phyloP scores from a whole-genome alignment of 352 stramenopile genomes.

The Elongisporangium undulatum region DNA sequence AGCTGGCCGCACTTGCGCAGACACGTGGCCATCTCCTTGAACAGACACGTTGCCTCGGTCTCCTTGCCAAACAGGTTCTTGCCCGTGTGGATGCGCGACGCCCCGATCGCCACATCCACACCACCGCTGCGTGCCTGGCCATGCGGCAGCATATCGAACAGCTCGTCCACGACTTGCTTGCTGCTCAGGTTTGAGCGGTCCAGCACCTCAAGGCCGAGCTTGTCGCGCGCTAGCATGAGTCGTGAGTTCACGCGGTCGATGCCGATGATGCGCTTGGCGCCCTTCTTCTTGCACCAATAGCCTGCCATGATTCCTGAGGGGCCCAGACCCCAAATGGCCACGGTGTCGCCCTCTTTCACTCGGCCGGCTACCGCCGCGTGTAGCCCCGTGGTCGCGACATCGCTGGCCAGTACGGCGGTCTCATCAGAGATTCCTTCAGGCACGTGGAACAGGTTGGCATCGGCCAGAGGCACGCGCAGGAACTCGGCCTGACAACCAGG shows the following conservation, averaged over 20 bases:
- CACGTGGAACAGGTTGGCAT: constrained; percentile 30
- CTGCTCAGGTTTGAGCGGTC: constrained; percentile 16
- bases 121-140: constrained; percentile 12
- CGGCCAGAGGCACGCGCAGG: constrained; percentile 43
- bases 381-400: constrained; percentile 29
- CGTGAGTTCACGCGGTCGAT: constrained; percentile 29
- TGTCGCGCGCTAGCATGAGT: constrained; percentile 20
- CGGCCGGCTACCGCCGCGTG: constrained; percentile 27
- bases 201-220: constrained; percentile 31
- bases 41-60: constrained; percentile 20
- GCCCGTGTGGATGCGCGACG: constrained; percentile 25
- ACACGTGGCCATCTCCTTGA: constrained; percentile 23
- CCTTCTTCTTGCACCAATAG: constrained; percentile 26
- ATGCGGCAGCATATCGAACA: constrained; percentile 24
- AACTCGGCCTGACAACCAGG: constrained; percentile 50
- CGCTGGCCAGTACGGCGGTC: constrained; percentile 34
- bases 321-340: constrained; percentile 34
- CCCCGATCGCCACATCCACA: constrained; percentile 38
- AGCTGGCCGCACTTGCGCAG: constrained; percentile 30
- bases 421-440: constrained; percentile 23
- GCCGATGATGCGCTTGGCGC: constrained; percentile 34
- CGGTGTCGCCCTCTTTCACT: constrained; percentile 26
- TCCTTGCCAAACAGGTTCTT: constrained; percentile 22
- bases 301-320: constrained; percentile 26
- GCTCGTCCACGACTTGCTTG: constrained; percentile 20